These are phyloP conservation scores for Globisporangium canariense DNA, from an alignment of 352 stramenopile species.

Conservation along the genomic window DNA sequence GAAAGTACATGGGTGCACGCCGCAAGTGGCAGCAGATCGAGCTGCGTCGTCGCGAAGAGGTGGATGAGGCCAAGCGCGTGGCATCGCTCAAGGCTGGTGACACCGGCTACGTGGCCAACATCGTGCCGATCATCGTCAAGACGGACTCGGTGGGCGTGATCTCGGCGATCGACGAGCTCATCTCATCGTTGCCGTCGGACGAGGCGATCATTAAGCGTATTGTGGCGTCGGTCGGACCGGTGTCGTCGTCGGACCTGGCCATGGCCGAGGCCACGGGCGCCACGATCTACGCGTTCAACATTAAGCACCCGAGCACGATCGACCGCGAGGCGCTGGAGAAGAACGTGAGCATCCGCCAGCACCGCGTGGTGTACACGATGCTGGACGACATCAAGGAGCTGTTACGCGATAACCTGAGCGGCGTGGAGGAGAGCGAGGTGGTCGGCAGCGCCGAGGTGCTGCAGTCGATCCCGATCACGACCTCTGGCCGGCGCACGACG, in stretches of 20 bases:
- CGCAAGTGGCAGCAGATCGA: slow-evolving; percentile 72
- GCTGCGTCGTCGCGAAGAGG: slow-evolving; percentile 57
- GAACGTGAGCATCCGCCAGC: slow-evolving; percentile 59
- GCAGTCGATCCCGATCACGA: slow-evolving; percentile 84
- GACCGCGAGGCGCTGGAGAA: slow-evolving; percentile 81
- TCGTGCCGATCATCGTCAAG: slow-evolving; percentile 98
- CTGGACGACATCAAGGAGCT: slow-evolving; percentile 87
- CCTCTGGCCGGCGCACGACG: slow-evolving; percentile 78
- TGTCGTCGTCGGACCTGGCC: slow-evolving; percentile 81
- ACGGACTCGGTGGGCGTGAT: slow-evolving; percentile 97
- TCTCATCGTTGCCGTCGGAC: slow-evolving; percentile 64
- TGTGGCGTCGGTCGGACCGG: slow-evolving; percentile 70
- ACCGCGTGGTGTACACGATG: slow-evolving; percentile 88
- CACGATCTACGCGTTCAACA: slow-evolving; percentile 89
- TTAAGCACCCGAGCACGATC: slow-evolving; percentile 68
- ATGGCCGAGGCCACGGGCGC: slow-evolving; percentile 79
- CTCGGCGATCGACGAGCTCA: slow-evolving; percentile 89
- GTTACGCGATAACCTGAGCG: slow-evolving; percentile 60
- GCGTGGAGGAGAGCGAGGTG: slow-evolving; percentile 60
- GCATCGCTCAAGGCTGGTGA: slow-evolving; percentile 67
- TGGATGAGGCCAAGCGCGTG: slow-evolving; percentile 65
- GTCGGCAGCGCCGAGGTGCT: slow-evolving; percentile 76
- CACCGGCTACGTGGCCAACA: slow-evolving; percentile 86
- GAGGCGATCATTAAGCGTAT: slow-evolving; percentile 83
- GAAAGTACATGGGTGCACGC: slow-evolving; percentile 47